Evolutionary conservation across 2,329 filamentous ascomycete species (phyloP), one percentile per base, ranked within the genome.

Genomic region (Hymenoscyphus infarciens): DNA sequence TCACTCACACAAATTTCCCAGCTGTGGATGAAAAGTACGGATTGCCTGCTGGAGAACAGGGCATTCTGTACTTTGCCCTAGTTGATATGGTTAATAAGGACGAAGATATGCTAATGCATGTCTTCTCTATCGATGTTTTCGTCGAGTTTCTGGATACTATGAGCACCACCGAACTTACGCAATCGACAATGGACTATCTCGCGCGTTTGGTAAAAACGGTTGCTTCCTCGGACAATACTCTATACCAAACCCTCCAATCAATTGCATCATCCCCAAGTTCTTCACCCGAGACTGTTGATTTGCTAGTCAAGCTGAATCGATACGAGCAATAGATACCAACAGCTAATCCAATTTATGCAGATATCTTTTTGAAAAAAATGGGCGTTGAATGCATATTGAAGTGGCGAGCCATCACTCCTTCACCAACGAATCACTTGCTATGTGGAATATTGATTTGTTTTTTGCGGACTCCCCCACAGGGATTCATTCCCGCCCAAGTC

Each of bases 21-120:
- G 71, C 71, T 5, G 59, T 73, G 7, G 72, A 74, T 53, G 52
- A 38, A 19, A 60, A 60, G 27, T 72, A 72, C 52, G 61, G 63
- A 5, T 7, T 67, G 31, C 58, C 56, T 15, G 45, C 42, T 6
- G 64, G 60, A 8, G 64, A 68, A 33, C 62, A 63, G 11, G 73
- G 73, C 4, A 27, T 75, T 2, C 60, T 75, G 13, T 71, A 69
- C 58, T 75, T 74, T 65, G 73, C 73, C 2, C 64, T 69, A 13
- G 61, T 68, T 22, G 62, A 71, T 29, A 75, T 75, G 74, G 69
- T 75, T 31, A 63, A 73, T 56, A 73, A 70, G 45, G 67, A 72
- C 63, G 68, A 69, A 38, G 74, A 75, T 54, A 63, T 74, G 62
- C 59, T 75, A 56, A 75, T 75, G 73, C 73, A 74, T 59, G 68